Evolutionary conservation across 2,329 filamentous ascomycete species (phyloP).

Genomic region (Juglanconis juglandina): DNA sequence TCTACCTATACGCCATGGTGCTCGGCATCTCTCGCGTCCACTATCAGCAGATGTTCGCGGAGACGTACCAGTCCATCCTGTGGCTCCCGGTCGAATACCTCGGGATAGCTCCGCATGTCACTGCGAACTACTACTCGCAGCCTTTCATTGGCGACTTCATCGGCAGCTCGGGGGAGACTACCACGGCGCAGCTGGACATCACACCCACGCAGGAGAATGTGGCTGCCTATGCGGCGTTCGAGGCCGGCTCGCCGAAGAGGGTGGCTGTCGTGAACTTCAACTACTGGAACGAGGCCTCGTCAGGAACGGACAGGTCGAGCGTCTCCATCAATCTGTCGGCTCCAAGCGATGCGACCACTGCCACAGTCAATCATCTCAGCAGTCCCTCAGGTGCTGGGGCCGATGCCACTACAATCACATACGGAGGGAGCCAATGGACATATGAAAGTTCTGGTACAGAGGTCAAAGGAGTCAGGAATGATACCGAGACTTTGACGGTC

Average conservation of each 20-base stretch:
- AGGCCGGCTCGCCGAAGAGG: constrained; percentile 23
- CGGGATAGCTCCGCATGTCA: constrained; percentile 28
- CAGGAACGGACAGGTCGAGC: constrained; percentile 20
- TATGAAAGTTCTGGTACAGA: constrained; percentile 30
- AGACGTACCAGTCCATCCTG: constrained; percentile 26
- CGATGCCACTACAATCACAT: constrained; percentile 29
- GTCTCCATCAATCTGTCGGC: constrained; percentile 22
- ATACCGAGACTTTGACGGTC: constrained; percentile 26
- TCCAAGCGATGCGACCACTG: constrained; percentile 16
- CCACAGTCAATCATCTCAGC: constrained; percentile 27
- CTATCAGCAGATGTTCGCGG: constrained; percentile 29
- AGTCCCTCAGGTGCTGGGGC: constrained; percentile 32
- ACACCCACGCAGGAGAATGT: constrained; percentile 20
- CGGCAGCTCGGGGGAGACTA: constrained; percentile 26
- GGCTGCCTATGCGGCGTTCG: constrained; percentile 28
- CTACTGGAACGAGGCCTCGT: constrained; percentile 32
- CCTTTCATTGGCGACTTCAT: constrained; percentile 34
- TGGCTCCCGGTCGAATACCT: constrained; percentile 29
- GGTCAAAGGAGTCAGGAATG: constrained; percentile 28
- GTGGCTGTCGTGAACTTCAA: constrained; percentile 30
- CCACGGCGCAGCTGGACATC: constrained; percentile 23
- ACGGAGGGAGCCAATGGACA: constrained; percentile 35
- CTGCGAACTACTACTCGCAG: constrained; percentile 34
- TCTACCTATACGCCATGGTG: constrained; percentile 31
- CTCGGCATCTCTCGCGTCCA: constrained; percentile 32